phyloP scores from a whole-genome alignment of 1,139 yeast genomes.

The Ogataea hybrid region DNA sequence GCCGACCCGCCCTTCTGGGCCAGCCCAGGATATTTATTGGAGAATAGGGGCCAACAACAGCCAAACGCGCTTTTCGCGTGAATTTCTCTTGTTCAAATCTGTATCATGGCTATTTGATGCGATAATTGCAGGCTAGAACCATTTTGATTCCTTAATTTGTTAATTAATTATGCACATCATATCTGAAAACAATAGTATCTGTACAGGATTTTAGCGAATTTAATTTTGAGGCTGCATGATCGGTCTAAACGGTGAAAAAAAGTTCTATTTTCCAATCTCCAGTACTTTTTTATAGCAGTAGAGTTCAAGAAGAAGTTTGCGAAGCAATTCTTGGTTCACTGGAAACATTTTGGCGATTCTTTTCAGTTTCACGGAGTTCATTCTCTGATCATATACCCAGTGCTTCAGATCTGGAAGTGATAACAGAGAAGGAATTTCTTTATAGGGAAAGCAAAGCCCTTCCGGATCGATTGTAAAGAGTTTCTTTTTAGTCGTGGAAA shows the following conservation, averaged over 20 bases:
- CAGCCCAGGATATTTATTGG: neutral
- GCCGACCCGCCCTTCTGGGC: neutral
- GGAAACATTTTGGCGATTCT: slow-evolving; percentile 8
- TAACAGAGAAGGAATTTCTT: slow-evolving; percentile 6
- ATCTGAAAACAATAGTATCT: slow-evolving; percentile 2
- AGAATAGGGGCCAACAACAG: neutral
- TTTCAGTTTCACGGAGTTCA: slow-evolving; percentile 7
- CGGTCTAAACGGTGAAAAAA: slow-evolving; percentile 1
- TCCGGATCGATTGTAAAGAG: slow-evolving; percentile 7
- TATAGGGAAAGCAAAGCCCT: slow-evolving; percentile 13
- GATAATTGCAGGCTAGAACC: neutral
- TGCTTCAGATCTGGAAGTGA: slow-evolving; percentile 12
- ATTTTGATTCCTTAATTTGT: neutral
- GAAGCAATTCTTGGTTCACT: slow-evolving; percentile 11
- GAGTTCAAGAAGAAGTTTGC: slow-evolving; percentile 12
- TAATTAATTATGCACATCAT: slow-evolving; percentile 1
- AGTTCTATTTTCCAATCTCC: slow-evolving; percentile 5
- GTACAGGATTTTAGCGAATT: slow-evolving; percentile 2
- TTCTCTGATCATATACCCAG: slow-evolving; percentile 17
- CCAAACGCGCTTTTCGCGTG: neutral
- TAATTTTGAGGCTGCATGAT: neutral
- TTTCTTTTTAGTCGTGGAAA: slow-evolving; percentile 5
- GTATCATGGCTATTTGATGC: neutral
- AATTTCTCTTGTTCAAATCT: neutral
- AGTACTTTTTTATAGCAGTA: slow-evolving; percentile 15